Conservation (phyloP, 805 yeast genomes). For the Suhomyces sp. region DNA sequence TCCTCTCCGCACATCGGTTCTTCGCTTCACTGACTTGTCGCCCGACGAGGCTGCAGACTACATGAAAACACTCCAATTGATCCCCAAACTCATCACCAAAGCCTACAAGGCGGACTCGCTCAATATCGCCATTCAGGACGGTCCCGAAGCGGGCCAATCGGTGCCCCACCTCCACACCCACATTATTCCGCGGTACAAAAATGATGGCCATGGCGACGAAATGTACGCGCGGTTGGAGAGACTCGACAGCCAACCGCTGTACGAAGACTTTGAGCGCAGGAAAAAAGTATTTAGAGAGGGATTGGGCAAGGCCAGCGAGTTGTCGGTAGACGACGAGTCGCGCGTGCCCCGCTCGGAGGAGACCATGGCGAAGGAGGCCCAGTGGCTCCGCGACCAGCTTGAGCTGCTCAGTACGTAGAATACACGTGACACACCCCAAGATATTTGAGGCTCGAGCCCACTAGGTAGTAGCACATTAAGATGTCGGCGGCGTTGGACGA, state of each 20-base stretch:
- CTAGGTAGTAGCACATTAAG: neutral
- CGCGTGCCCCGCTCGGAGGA: conserved; percentile 57
- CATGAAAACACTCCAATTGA: conserved; percentile 67
- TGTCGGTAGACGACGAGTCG: conserved; percentile 43
- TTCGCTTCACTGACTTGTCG: conserved; percentile 66
- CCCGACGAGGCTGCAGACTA: conserved; percentile 74
- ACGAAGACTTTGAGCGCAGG: conserved; percentile 24
- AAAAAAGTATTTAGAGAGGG: conserved; percentile 12
- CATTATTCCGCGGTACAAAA: conserved; percentile 75
- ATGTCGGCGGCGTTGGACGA: conserved; percentile 54
- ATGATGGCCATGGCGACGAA: conserved; percentile 60
- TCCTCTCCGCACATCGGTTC: conserved; percentile 63
- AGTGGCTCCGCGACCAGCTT: conserved; percentile 34
- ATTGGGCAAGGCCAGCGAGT: conserved; percentile 1
- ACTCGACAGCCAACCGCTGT: conserved; percentile 43
- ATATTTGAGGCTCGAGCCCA: neutral
- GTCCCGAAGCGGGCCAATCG: conserved; percentile 94
- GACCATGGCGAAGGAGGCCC: conserved; percentile 73
- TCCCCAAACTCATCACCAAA: conserved; percentile 64
- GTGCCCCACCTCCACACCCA: conserved; percentile 95
- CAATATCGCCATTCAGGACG: conserved; percentile 94
- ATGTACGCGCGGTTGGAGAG: conserved; percentile 66
- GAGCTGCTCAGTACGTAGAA: neutral
- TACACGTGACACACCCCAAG: neutral
- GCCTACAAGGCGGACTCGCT: conserved; percentile 76